Evolutionary conservation across 768 basidiomycete species (phyloP).

Genomic region (Sarcodon aspratus): DNA sequence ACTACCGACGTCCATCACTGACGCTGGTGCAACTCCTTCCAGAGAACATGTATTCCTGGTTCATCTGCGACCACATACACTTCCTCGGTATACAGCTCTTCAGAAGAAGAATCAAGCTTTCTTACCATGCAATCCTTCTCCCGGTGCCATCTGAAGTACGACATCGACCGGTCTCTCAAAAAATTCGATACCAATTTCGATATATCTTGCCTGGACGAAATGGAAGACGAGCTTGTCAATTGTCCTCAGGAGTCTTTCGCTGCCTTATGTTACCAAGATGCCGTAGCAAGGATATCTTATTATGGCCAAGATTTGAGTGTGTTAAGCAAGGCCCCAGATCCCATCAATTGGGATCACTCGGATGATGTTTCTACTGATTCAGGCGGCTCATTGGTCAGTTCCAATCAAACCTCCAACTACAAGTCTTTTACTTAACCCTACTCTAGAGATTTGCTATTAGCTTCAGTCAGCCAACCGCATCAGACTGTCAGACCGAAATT

Average conservation of each 20-base stretch:
- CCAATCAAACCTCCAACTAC: too few relatives aligned
- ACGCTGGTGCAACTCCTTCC: too few relatives aligned
- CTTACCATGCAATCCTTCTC: neutral
- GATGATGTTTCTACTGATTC: neutral
- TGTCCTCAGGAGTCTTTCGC: constrained; percentile 29
- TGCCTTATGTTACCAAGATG: constrained; percentile 29
- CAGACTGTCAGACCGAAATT: neutral
- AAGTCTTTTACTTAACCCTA: too few relatives aligned
- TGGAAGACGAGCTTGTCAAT: constrained; percentile 30
- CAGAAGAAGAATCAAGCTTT: too few relatives aligned
- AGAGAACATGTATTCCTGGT: too few relatives aligned
- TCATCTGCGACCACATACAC: too few relatives aligned
- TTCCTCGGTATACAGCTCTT: too few relatives aligned
- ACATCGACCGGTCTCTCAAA: neutral
- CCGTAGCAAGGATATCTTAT: constrained; percentile 11
- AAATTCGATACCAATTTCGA: constrained; percentile 24
- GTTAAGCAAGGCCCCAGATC: neutral
- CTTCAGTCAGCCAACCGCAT: neutral
- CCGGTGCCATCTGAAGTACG: neutral
- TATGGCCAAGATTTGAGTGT: neutral
- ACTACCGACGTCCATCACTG: too few relatives aligned
- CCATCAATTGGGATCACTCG: neutral
- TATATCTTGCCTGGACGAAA: constrained; percentile 25
- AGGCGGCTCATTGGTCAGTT: neutral
- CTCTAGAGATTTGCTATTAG: neutral